Evolutionary conservation across 768 basidiomycete species (phyloP).

Genomic region (Nevesoporus exiguus): DNA sequence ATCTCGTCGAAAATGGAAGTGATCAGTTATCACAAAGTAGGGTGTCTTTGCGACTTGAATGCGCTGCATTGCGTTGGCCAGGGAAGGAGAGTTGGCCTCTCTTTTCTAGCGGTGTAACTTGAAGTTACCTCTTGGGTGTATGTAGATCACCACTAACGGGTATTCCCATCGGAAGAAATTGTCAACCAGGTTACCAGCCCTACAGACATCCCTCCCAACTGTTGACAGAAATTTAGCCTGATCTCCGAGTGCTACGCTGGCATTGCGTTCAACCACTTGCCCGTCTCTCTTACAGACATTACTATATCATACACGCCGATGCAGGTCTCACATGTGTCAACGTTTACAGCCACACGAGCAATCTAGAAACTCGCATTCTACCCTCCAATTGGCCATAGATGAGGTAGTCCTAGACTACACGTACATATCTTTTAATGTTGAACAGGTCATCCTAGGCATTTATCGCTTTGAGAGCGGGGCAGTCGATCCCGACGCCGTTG

Average conservation of each 20-base stretch:
- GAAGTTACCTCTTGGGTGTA: too few relatives aligned
- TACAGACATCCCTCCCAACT: conserved; percentile 49
- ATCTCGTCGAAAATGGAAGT: too few relatives aligned
- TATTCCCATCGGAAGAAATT: conserved; percentile 35
- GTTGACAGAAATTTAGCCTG: conserved; percentile 72
- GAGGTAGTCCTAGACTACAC: conserved; percentile 37
- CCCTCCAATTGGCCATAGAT: conserved; percentile 81
- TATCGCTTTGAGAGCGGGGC: conserved; percentile 63
- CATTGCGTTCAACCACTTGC: conserved; percentile 58
- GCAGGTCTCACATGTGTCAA: conserved; percentile 61
- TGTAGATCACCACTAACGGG: too few relatives aligned
- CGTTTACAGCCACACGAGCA: conserved; percentile 61
- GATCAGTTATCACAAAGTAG: too few relatives aligned
- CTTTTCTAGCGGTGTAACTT: too few relatives aligned
- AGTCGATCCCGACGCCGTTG: conserved; percentile 50
- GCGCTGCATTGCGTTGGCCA: too few relatives aligned
- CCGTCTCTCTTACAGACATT: conserved; percentile 31
- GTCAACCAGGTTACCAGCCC: conserved; percentile 49
- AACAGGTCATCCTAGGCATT: conserved; percentile 48
- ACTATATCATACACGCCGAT: conserved; percentile 64
- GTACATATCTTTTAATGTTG: background rate
- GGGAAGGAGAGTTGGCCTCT: too few relatives aligned
- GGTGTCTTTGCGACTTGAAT: too few relatives aligned
- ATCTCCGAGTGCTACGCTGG: conserved; percentile 71
- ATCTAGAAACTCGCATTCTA: conserved; percentile 63